Base-by-base conservation (phyloP, 2,329 filamentous ascomycete species). In the Penicillium janthinellum region DNA sequence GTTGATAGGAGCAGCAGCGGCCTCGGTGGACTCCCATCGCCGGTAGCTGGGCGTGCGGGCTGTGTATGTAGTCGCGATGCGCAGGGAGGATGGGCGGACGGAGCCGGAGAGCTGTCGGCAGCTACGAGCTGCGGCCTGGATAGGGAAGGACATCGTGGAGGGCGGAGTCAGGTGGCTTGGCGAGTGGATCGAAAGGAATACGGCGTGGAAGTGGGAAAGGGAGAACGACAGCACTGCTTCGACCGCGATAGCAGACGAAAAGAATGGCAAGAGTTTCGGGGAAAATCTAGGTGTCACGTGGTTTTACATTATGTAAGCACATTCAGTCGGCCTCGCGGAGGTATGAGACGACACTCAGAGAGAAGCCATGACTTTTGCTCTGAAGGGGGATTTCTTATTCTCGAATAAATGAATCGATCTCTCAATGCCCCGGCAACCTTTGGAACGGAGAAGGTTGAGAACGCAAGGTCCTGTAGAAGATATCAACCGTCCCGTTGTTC, bases 21-120 rank as follows among this genome's bases (percentile, higher is more conserved):
- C 87, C 71, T 93, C 90, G 70, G 92, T 93, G 64, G 92, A 94
- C 79, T 95, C 90, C 90, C 91, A 93, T 86, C 95, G 88, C 81
- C 90, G 87, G 75, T 86, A 69, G 64, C 86, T 70, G 59, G 74
- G 68, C 64, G 70, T 75, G 68, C 75, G 72, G 65, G 73, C 73
- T 67, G 67, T 68, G 64, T 75, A 75, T 74, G 77, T 71, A 65
- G 74, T 66, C 63, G 64, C 71, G 68, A 77, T 70, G 71, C 75
- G 71, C 74, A 77, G 69, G 69, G 76, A 72, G 70, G 71, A 70
- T 67, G 70, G 76, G 73, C 58, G 75, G 70, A 69, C 76, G 75
- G 69, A 76, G 67, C 67, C 64, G 63, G 67, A 69, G 64, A 75
- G 71, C 65, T 75, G 75, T 73, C 77, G 71, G 74, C 75, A 78